A percentile compares a stretch with the other conserved stretches of the same genome.
phyloP scores from a whole-genome alignment of 805 yeast species.

The Ogataea allantospora region DNA sequence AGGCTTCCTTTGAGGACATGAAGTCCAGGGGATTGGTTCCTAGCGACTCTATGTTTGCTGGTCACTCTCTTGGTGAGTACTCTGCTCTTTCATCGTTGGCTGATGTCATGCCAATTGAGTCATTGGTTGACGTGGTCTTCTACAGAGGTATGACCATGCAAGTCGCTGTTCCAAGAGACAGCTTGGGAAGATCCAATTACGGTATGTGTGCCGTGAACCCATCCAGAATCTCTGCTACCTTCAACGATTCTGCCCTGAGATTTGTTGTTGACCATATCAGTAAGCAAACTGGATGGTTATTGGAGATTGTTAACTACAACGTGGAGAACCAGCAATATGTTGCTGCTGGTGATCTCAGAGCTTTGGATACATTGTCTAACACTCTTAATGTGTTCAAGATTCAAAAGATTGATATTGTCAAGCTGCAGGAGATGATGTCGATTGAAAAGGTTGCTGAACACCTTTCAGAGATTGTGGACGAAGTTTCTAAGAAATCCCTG shows the following conservation, averaged over 20 bases:
- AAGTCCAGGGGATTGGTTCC: conserved; percentile 94
- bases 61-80: conserved; percentile 99
- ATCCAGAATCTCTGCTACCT: conserved; percentile 82
- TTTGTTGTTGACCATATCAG: conserved; percentile 90
- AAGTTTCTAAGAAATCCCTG: conserved; percentile 73
- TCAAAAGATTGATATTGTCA: conserved; percentile 90
- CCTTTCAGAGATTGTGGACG: conserved; percentile 81
- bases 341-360: conserved; percentile 98
- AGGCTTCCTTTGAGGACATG: conserved; percentile 98
- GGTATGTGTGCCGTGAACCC: conserved; percentile 99
- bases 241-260: conserved; percentile 89
- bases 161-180: conserved; percentile 98
- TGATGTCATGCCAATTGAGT: conserved; percentile 98
- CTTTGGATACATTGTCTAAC: conserved; percentile 86
- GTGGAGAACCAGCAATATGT: conserved; percentile 98
- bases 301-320: conserved; percentile 97
- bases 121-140: conserved; percentile 94
- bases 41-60: conserved; percentile 91
- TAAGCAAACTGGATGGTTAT: conserved; percentile 83
- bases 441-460: conserved; percentile 88
- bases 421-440: conserved; percentile 76
- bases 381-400: conserved; percentile 90
- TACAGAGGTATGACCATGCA: conserved; percentile 99
- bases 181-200: conserved; percentile 91
- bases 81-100: conserved; percentile 97